phyloP scores from a whole-genome alignment of 202 grass and related monocot species.

The Alloteropsis angusta region DNA sequence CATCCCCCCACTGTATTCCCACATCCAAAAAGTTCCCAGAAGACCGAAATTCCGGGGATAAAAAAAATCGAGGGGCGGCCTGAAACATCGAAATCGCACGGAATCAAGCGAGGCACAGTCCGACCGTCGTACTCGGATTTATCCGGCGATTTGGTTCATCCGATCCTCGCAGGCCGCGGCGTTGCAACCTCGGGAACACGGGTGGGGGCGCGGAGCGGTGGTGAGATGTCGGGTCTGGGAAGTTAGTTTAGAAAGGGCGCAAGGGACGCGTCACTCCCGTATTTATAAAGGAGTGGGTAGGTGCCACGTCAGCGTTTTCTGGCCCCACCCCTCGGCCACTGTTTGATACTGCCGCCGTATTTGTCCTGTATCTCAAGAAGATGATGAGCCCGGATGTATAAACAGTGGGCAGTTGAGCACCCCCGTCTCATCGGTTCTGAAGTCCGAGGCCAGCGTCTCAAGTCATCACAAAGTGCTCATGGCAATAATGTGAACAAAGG shows the following conservation, averaged over 20 bases:
- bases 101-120: background rate
- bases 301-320: background rate
- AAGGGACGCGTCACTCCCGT: background rate
- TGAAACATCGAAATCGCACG: background rate
- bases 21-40: background rate
- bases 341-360: background rate
- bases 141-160: background rate
- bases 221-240: constrained; percentile 3
- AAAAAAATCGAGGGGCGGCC: background rate
- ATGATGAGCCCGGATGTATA: no score
- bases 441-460: no score
- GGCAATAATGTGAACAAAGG: no score
- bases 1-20: background rate
- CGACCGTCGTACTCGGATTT: constrained; percentile 21
- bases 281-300: background rate
- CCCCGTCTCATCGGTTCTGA: no score
- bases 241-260: background rate
- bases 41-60: background rate
- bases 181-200: background rate
- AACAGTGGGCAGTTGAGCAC: no score
- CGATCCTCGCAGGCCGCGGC: constrained; percentile 3
- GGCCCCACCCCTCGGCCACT: background rate
- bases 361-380: background rate
- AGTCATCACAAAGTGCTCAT: no score
- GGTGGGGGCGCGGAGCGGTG: background rate